phyloP scores from a whole-genome alignment of 2,329 filamentous ascomycete genomes.

The Microsporum audouinii region DNA sequence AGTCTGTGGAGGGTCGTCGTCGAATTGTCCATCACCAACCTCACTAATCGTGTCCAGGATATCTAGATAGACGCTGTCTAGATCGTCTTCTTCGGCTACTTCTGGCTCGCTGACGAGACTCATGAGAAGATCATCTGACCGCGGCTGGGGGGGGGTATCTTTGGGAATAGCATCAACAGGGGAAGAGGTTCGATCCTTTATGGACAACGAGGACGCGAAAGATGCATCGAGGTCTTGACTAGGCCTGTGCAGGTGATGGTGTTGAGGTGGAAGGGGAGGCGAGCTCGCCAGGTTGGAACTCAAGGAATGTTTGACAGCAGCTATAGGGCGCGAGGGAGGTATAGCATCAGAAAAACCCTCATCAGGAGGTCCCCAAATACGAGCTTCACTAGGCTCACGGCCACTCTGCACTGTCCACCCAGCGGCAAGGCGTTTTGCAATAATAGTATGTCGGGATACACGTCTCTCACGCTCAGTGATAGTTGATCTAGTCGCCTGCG shows the following conservation, averaged over 20 bases:
- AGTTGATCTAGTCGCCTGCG: neutral
- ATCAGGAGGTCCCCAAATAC: neutral
- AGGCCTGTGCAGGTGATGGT: no score
- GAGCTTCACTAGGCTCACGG: neutral
- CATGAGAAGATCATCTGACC: neutral
- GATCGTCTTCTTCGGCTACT: neutral
- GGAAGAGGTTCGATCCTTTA: no score
- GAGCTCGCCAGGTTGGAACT: no score
- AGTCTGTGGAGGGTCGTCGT: neutral
- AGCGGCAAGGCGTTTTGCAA: constrained; percentile 6
- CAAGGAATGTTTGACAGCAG: no score
- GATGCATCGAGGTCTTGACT: no score
- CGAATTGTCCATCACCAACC: neutral
- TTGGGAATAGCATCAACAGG: neutral
- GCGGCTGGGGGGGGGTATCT: neutral
- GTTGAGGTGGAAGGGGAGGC: no score
- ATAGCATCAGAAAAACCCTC: neutral
- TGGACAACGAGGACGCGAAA: no score
- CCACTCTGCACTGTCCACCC: neutral
- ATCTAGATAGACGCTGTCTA: neutral
- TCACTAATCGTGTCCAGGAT: neutral
- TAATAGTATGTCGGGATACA: constrained; percentile 6
- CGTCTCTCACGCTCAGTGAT: neutral
- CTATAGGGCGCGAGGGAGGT: no score
- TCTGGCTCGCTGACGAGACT: neutral